A percentile compares a stretch with the other conserved stretches of the same genome.
Evolutionary conservation across 306 rosid genomes (phyloP).

Genomic region (Mucuna pruriens): DNA sequence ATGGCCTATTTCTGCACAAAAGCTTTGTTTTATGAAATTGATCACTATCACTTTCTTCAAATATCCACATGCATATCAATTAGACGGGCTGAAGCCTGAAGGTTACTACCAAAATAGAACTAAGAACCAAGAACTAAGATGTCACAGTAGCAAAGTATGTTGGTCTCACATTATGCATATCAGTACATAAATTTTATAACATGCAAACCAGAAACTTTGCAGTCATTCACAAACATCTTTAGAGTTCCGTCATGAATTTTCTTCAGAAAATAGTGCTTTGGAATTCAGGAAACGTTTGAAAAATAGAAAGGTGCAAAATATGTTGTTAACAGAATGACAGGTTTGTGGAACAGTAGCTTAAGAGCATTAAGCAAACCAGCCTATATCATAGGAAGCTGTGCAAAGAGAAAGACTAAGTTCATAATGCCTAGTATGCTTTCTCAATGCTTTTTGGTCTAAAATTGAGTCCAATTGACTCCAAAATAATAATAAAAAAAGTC

Average conservation of each 20-base stretch:
- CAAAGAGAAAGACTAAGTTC: neutral
- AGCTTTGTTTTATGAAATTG: neutral
- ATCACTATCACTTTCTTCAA: neutral
- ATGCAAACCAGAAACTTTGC: no score
- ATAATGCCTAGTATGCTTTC: neutral
- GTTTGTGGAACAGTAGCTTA: neutral
- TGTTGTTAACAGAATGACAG: neutral
- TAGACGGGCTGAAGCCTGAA: neutral
- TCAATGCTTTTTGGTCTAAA: no score
- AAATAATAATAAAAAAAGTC: no score
- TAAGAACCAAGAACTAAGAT: neutral
- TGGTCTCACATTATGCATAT: neutral
- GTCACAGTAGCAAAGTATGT: neutral
- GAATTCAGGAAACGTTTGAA: neutral
- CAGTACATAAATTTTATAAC: neutral
- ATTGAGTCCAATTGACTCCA: no score
- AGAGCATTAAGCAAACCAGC: neutral
- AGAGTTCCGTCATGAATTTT: neutral
- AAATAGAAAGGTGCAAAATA: neutral
- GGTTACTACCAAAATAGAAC: neutral
- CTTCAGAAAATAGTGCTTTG: neutral
- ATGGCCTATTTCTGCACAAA: neutral
- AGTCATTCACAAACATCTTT: no score
- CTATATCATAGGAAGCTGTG: neutral
- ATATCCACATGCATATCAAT: neutral